Conservation (phyloP, 1,284 basidiomycete genomes). For the Dichomitus squalens region DNA sequence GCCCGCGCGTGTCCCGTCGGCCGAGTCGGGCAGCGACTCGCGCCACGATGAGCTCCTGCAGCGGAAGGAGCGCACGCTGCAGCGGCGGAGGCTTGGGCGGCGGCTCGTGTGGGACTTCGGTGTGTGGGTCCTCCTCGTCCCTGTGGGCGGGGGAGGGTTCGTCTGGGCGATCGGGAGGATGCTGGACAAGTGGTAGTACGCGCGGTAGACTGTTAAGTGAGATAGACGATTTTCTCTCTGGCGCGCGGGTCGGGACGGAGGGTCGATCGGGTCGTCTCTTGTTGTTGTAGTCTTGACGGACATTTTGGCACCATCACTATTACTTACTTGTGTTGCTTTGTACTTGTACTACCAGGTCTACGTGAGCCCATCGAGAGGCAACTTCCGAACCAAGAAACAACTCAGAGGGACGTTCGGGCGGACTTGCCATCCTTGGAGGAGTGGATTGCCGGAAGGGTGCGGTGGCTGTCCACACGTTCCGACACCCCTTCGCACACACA, state of each 20-base stretch:
- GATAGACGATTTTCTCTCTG: constrained; percentile 3
- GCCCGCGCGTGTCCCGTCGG: constrained; percentile 25
- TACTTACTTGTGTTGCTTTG: background rate
- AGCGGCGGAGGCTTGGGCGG: constrained; percentile 60
- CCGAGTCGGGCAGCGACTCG: constrained; percentile 25
- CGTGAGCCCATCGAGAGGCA: too few relatives aligned
- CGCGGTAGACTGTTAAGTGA: background rate
- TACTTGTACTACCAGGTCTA: background rate
- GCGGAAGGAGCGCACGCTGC: constrained; percentile 74
- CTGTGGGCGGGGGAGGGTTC: constrained; percentile 51
- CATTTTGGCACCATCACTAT: background rate
- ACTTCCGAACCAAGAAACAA: too few relatives aligned
- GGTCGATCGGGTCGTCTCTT: background rate
- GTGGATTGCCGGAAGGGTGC: background rate
- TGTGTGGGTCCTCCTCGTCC: constrained; percentile 64
- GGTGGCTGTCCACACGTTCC: background rate
- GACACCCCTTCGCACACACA: background rate
- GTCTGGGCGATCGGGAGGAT: constrained; percentile 57
- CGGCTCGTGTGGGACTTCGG: constrained; percentile 73
- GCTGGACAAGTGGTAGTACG: constrained; percentile 41
- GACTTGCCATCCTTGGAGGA: background rate
- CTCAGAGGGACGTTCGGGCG: background rate
- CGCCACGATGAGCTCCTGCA: constrained; percentile 63
- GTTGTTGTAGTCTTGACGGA: background rate
- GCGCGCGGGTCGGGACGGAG: constrained; percentile 4